Evolutionary conservation across 2,329 filamentous ascomycete genomes (phyloP), one percentile per base, ranked within the genome.

Genomic region (Fusarium foetens): DNA sequence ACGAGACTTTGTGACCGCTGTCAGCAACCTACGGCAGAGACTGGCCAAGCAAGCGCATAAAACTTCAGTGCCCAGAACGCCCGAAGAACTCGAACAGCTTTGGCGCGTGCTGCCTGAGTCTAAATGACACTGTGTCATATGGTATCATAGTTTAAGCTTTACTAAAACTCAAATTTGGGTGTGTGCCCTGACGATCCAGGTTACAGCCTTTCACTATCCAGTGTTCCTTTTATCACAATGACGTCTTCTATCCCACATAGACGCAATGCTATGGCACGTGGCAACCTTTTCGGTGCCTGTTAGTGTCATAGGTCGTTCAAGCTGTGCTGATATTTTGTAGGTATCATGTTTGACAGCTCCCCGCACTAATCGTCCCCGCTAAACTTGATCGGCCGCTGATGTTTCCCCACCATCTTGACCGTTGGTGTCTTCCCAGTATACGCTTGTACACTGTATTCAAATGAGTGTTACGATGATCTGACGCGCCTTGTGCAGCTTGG

Each of bases 1-100:
- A 10, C 9, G 35, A 38, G 33, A 35, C 31, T 8, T 16, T 5
- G 31, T 33, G 35, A 36, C 17, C 4, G 35, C 17, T 38, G 10
- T 38, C 35, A 38, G 17, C 17, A 38, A 38, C 35, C 10, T 17
- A 19, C 17, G 17, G 17, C 35, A 6, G 35, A 19, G 17, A 38
- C 8, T 38, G 35, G 35, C 17, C 17, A 38, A 19, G 17, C 6
- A 38, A 38, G 35, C 10, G 8, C 17, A 38, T 17, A 6, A 19
- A 38, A 19, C 9, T 19, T 17, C 5, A 19, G 17, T 11, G 10
- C 17, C 5, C 10, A 38, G 35, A 39, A 13, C 19, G 19, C 19
- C 8, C 4, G 0, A 16, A 16, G 9, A 10, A 16, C 8, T 29
- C 4, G 6, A 16, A 5, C 25, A 16, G 4, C 10, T 21, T 21